phyloP scores from a whole-genome alignment of 805 yeast species.

The Ogataea nonfermentans region DNA sequence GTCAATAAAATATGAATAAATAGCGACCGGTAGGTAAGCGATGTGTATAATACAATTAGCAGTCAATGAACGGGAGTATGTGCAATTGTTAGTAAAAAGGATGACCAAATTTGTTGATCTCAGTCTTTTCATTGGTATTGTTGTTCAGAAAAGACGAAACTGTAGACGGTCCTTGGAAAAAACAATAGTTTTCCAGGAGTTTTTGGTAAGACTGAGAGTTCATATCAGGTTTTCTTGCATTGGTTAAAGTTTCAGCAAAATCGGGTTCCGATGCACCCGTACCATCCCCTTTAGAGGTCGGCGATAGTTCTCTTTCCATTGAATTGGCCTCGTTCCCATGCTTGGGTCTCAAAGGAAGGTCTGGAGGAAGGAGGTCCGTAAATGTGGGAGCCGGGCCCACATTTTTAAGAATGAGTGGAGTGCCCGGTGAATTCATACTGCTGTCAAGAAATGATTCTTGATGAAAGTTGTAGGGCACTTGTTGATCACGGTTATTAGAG shows the following conservation, averaged over 20 bases:
- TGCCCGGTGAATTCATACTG: conserved; percentile 25
- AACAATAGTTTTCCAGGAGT: conserved; percentile 58
- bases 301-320: conserved; percentile 11
- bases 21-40: conserved; percentile 13
- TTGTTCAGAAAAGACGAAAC: conserved; percentile 32
- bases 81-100: conserved; percentile 20
- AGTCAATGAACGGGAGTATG: not conserved
- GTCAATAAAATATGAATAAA: conserved; percentile 2
- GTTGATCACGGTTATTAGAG: not conserved
- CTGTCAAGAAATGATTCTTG: conserved; percentile 8
- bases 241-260: not conserved
- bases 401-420: conserved; percentile 24
- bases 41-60: conserved; percentile 5
- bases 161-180: conserved; percentile 43
- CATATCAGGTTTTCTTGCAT: conserved; percentile 33
- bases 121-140: conserved; percentile 15
- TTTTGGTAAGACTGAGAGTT: conserved; percentile 56
- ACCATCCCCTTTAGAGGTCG: conserved; percentile 3
- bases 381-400: conserved; percentile 21
- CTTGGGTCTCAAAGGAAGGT: conserved; percentile 9
- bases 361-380: conserved; percentile 19
- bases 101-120: conserved; percentile 21
- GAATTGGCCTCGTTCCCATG: not conserved
- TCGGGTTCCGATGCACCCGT: conserved; percentile 3
- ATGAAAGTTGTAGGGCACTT: conserved; percentile 8